These are phyloP conservation scores for Galerina marginata DNA, from an alignment of 768 basidiomycete genomes.

Conservation along the genomic window DNA sequence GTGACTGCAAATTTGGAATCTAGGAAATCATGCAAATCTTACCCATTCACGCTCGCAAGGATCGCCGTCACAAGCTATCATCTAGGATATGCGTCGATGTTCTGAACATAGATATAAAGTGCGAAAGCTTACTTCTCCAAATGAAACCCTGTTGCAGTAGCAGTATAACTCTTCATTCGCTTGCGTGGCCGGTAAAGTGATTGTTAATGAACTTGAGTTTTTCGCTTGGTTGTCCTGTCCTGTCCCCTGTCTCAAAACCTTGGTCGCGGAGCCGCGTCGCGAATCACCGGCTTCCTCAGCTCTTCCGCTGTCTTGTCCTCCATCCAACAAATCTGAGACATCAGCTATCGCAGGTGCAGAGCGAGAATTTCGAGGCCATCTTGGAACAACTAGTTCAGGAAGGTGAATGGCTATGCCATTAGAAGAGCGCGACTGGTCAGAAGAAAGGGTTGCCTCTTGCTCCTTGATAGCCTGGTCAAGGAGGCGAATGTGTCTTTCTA, in stretches of 20 bases:
- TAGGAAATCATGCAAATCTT: conserved; percentile 32
- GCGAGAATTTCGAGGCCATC: conserved; percentile 47
- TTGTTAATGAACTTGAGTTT: conserved; percentile 36
- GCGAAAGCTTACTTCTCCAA: conserved; percentile 68
- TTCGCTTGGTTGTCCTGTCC: conserved; percentile 23
- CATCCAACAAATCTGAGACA: conserved; percentile 5
- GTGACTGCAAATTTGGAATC: neutral
- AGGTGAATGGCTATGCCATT: conserved; percentile 54
- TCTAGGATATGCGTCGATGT: conserved; percentile 46
- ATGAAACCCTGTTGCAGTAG: conserved; percentile 80
- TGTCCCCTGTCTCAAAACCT: conserved; percentile 21
- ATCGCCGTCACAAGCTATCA: conserved; percentile 85
- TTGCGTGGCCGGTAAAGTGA: conserved; percentile 41
- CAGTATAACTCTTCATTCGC: conserved; percentile 70
- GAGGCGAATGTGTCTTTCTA: conserved; percentile 79
- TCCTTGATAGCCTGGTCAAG: conserved; percentile 70
- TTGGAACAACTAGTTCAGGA: conserved; percentile 65
- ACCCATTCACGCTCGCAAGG: conserved; percentile 86
- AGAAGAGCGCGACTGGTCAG: conserved; percentile 29
- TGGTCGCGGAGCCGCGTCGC: conserved; percentile 5
- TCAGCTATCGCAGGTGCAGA: conserved; percentile 7
- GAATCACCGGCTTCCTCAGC: conserved; percentile 9
- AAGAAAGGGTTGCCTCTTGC: conserved; percentile 47
- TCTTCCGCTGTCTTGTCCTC: conserved; percentile 14
- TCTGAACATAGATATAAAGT: conserved; percentile 13